Conservation (phyloP, 768 basidiomycete species). For the Clavaria fumosa region DNA sequence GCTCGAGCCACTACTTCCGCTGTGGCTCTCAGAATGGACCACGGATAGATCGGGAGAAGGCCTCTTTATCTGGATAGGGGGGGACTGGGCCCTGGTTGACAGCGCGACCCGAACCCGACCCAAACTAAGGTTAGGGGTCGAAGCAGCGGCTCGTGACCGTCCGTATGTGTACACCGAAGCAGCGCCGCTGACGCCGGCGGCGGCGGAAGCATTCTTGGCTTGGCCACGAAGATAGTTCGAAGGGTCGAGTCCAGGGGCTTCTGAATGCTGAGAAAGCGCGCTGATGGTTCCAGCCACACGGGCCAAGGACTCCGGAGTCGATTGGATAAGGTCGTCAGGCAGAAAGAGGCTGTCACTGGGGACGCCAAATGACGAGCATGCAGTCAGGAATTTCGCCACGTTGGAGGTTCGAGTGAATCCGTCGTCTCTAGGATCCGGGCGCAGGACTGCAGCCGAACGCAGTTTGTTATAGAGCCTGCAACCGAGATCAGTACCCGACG, state of each 20-base stretch:
- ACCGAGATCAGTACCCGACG: too few relatives aligned
- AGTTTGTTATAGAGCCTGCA: conserved; percentile 68
- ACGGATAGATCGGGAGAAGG: conserved; percentile 36
- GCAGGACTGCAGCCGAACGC: conserved; percentile 40
- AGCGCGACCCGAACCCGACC: too few relatives aligned
- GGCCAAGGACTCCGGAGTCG: conserved; percentile 41
- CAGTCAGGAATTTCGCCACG: conserved; percentile 62
- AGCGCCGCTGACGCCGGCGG: conserved; percentile 14
- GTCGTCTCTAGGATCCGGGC: conserved; percentile 52
- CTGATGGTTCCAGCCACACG: conserved; percentile 66
- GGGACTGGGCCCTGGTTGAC: conserved; percentile 24
- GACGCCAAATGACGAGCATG: conserved; percentile 54
- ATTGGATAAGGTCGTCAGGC: conserved; percentile 51
- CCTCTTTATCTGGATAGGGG: conserved; percentile 31
- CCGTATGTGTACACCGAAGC: conserved; percentile 29
- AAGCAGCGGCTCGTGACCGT: conserved; percentile 34
- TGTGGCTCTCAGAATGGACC: conserved; percentile 34
- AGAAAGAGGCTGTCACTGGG: conserved; percentile 48
- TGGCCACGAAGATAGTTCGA: conserved; percentile 32
- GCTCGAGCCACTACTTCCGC: background rate
- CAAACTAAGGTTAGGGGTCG: conserved; percentile 46
- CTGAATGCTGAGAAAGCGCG: conserved; percentile 47
- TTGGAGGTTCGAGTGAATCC: conserved; percentile 54
- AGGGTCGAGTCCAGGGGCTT: conserved; percentile 31
- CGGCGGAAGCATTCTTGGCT: conserved; percentile 14